phyloP scores from a whole-genome alignment of 352 stramenopile genomes.

The Elongisporangium senticosum region DNA sequence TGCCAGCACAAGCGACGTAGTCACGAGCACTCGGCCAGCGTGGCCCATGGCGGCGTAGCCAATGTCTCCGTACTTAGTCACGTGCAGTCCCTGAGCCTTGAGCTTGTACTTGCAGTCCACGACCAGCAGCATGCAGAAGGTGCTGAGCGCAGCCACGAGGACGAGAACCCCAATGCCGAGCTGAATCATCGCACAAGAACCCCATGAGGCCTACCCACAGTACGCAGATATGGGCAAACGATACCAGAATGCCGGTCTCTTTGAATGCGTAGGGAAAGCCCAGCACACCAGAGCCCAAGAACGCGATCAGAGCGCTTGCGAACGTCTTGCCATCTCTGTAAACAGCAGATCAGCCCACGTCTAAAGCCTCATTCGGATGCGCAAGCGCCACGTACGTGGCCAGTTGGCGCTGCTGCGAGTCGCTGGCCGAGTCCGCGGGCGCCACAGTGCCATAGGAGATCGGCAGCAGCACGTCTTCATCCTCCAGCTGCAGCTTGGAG shows the following conservation, averaged over 20 bases:
- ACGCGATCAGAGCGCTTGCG: slow-evolving; percentile 8
- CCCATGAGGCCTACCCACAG: background rate
- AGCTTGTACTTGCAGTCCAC: slow-evolving; percentile 30
- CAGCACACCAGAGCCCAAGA: slow-evolving; percentile 72
- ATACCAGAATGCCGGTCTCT: slow-evolving; percentile 53
- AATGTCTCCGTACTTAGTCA: slow-evolving; percentile 52
- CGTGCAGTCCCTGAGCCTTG: slow-evolving; percentile 6
- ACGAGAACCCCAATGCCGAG: slow-evolving; percentile 13
- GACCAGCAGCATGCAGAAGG: slow-evolving; percentile 28
- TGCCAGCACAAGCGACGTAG: slow-evolving; percentile 53
- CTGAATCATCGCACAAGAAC: slow-evolving; percentile 3
- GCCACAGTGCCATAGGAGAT: too few relatives aligned
- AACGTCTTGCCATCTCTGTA: slow-evolving; percentile 22
- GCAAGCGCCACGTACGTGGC: too few relatives aligned
- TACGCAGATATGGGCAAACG: slow-evolving; percentile 16
- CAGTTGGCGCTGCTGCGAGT: too few relatives aligned
- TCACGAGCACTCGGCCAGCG: slow-evolving; percentile 47
- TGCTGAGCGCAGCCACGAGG: slow-evolving; percentile 13
- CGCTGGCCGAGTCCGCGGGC: too few relatives aligned
- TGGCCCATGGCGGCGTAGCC: slow-evolving; percentile 41
- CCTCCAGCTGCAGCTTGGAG: too few relatives aligned
- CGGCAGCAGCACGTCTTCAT: too few relatives aligned
- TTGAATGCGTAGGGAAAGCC: slow-evolving; percentile 76
- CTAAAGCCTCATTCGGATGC: too few relatives aligned
- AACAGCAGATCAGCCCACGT: background rate